A percentile compares a stretch with the other conserved stretches of the same genome.
phyloP scores from a whole-genome alignment of 2,329 filamentous ascomycete species.

The Cordyceps fumosorosea region DNA sequence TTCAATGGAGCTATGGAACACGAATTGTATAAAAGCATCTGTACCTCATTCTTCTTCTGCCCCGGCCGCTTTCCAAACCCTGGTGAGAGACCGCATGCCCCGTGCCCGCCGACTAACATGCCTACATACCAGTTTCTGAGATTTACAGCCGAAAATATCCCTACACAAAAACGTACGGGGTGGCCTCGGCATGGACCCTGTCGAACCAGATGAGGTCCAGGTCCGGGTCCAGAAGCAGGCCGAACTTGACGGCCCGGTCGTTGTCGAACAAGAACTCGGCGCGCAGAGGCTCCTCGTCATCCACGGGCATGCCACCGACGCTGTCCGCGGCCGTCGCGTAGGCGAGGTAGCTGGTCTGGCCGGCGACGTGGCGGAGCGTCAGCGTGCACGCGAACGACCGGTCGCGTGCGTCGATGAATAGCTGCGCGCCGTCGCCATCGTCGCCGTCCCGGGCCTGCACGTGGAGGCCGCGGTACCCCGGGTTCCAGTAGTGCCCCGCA shows the following conservation, averaged over 20 bases:
- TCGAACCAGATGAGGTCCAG: conserved; percentile 3
- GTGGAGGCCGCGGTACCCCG: conserved; percentile 1
- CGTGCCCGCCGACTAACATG: not conserved
- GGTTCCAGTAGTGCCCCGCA: conserved; percentile 6
- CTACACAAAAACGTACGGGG: not conserved
- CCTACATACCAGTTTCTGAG: not conserved
- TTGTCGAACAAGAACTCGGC: conserved; percentile 7
- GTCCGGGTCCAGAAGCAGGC: not conserved
- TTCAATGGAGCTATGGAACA: not conserved
- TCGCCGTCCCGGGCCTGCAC: not conserved
- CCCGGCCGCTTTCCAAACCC: not conserved
- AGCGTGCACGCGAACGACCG: not conserved
- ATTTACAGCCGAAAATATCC: not conserved
- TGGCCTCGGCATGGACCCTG: not conserved
- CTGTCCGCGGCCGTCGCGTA: not conserved
- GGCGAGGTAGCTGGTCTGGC: conserved; percentile 6
- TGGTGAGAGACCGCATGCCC: not conserved
- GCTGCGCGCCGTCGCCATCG: not conserved
- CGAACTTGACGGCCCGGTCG: not conserved
- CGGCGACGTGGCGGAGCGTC: conserved; percentile 1
- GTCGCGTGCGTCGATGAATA: conserved; percentile 9
- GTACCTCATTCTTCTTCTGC: not conserved
- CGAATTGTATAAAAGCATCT: not conserved
- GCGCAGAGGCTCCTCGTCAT: not conserved
- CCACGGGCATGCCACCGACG: not conserved